These are phyloP conservation scores for Murraya koenigii DNA, from an alignment of 345 rosid genomes.

Conservation along the genomic window DNA sequence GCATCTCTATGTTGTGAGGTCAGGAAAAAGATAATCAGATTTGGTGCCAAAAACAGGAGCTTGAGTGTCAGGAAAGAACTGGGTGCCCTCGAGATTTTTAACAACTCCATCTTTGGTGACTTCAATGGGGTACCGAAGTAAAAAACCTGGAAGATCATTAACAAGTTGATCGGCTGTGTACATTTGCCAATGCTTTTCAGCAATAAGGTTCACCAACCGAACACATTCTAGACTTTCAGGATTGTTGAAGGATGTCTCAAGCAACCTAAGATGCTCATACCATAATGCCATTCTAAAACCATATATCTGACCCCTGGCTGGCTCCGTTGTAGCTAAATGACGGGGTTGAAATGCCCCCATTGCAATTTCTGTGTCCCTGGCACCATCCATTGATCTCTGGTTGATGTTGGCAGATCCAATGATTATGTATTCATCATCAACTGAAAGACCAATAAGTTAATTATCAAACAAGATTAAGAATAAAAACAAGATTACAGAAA, in stretches of 20 bases:
- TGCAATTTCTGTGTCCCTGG: conserved; percentile 77
- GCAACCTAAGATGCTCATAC: conserved; percentile 50
- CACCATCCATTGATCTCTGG: conserved; percentile 92
- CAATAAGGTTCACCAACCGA: conserved; percentile 31
- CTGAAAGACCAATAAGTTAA: conserved; percentile 28
- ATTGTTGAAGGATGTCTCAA: neutral
- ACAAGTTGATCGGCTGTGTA: conserved; percentile 27
- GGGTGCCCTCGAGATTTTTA: conserved; percentile 31
- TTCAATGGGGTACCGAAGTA: conserved; percentile 65
- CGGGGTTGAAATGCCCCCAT: conserved; percentile 86
- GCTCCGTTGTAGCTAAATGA: conserved; percentile 32
- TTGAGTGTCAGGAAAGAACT: conserved; percentile 64
- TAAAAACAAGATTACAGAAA: neutral
- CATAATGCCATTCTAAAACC: conserved; percentile 67
- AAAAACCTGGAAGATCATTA: conserved; percentile 41
- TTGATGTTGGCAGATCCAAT: conserved; percentile 91
- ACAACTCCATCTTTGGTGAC: conserved; percentile 38
- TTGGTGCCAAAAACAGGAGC: conserved; percentile 58
- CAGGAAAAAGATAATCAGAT: conserved; percentile 49
- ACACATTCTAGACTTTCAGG: conserved; percentile 53
- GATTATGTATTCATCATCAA: conserved; percentile 90
- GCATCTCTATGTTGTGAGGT: conserved; percentile 52
- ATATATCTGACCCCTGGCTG: conserved; percentile 50
- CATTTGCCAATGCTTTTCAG: conserved; percentile 39
- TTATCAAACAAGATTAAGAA: neutral